A percentile compares a stretch with the other conserved stretches of the same genome.
Evolutionary conservation across 2,329 filamentous ascomycete genomes (phyloP).

Genomic region (Mollisiaceae sp.): DNA sequence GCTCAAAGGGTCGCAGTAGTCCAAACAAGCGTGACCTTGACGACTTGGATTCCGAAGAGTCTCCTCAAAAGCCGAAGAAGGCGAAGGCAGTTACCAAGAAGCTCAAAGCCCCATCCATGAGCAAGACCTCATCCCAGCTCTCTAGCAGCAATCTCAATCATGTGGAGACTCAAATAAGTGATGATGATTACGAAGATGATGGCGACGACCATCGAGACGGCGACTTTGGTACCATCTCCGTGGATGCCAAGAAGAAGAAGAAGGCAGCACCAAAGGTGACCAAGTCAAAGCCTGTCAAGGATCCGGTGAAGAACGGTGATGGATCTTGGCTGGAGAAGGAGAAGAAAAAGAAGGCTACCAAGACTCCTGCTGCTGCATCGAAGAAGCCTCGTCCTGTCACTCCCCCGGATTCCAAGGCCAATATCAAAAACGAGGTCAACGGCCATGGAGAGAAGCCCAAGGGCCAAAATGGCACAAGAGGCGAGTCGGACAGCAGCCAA

Average conservation of each 20-base stretch:
- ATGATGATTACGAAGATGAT: conserved; percentile 30
- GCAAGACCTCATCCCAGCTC: conserved; percentile 27
- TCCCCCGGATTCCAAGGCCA: neutral
- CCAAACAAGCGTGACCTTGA: conserved; percentile 42
- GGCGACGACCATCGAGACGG: conserved; percentile 39
- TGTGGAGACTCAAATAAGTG: conserved; percentile 27
- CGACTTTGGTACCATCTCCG: conserved; percentile 34
- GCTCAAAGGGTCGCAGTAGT: conserved; percentile 33
- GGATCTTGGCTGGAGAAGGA: conserved; percentile 22
- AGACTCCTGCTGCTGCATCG: neutral
- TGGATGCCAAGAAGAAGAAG: conserved; percentile 39
- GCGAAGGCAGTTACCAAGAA: conserved; percentile 36
- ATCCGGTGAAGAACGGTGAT: conserved; percentile 16
- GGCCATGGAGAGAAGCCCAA: conserved; percentile 18
- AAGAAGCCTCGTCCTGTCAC: neutral
- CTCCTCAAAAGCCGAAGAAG: conserved; percentile 41
- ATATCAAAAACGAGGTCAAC: conserved; percentile 16
- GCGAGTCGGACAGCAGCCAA: conserved; percentile 31
- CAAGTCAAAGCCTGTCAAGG: conserved; percentile 19
- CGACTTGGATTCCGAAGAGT: conserved; percentile 41
- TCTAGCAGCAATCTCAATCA: conserved; percentile 29
- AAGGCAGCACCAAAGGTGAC: conserved; percentile 24
- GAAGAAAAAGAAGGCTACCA: conserved; percentile 15
- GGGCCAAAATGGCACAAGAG: conserved; percentile 4
- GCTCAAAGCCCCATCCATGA: conserved; percentile 30